Evolutionary conservation across 129 eudicot species (phyloP), one percentile per base, ranked within the genome.

Genomic region (Lactuca sativa): DNA sequence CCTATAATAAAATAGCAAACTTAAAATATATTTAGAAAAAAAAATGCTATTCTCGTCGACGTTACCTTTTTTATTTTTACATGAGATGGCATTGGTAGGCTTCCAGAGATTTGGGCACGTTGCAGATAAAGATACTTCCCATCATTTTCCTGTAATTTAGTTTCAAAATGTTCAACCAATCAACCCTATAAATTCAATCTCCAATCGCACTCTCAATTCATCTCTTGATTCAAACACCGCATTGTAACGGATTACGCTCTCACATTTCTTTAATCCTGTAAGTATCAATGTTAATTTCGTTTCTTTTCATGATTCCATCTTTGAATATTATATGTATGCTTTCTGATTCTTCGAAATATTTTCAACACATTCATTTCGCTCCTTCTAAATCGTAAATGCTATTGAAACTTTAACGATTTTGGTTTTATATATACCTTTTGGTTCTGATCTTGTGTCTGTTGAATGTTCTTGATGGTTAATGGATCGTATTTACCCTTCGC

Each of bases 131-230:
- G 49, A 9, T 43, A 6, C 49, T 43, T 43, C 13, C 49, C 49
- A 43, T 43, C 49, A 12, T 43, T 43, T 36, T 36, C 38, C 38
- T 36, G 38, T 36, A 36, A 36, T 36, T 36, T 43, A 43, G 49
- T 9, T 43, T 43, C 49, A 43, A 43, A 43, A 8, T 43, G 49
- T 43, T 43, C 49, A 43, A 9, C 9, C 49, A 12, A 12, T 43
- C 49, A 59, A 12, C 64, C 15, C 64, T 59, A 59, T 59, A 59
- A 59, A 59, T 60, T 33, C 52, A 47, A 6, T 34, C 66, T 60
- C 38, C 34, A 60, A 12, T 4, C 9, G 8, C 16, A n/a, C 10
- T 31, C 43, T 60, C 15, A 37, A 11, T 60, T 60, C 47, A 33
- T 16, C 47, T 34, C 36, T 11, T 18, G 43, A 30, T 30, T 59